These are phyloP conservation scores for Coemansia sp. DNA, from an alignment of 192 early-diverging fungal genomes.

Conservation along the genomic window DNA sequence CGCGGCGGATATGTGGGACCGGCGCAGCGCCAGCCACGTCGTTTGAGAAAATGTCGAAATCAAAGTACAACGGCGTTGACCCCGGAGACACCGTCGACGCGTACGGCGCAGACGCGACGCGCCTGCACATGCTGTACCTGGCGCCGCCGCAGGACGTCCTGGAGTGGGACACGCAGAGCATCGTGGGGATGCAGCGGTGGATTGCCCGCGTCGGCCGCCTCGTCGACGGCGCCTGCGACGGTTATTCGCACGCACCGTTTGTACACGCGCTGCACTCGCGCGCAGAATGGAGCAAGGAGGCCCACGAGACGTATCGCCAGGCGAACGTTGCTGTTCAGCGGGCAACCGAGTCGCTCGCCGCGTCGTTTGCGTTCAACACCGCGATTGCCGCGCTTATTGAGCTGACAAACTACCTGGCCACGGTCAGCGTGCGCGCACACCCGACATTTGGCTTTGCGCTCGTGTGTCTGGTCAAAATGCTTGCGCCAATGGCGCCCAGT, in stretches of 20 bases:
- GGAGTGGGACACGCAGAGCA: constrained; percentile 87
- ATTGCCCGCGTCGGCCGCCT: constrained; percentile 61
- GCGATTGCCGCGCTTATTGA: constrained; percentile 86
- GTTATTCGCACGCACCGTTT: constrained; percentile 54
- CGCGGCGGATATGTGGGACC: constrained; percentile 62
- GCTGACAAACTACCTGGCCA: constrained; percentile 57
- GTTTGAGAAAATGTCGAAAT: constrained; percentile 97
- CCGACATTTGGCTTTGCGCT: constrained; percentile 58
- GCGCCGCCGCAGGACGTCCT: constrained; percentile 87
- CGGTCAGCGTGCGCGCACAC: constrained; percentile 20
- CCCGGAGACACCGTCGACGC: constrained; percentile 57
- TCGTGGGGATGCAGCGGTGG: constrained; percentile 92
- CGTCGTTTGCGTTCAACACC: constrained; percentile 71
- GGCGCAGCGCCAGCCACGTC: constrained; percentile 57
- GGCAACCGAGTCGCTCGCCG: constrained; percentile 44
- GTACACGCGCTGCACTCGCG: constrained; percentile 27
- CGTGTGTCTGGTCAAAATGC: constrained; percentile 63
- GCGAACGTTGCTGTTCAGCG: constrained; percentile 36
- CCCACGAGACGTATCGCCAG: constrained; percentile 33
- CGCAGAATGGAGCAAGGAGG: constrained; percentile 22
- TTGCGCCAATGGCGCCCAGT: constrained; percentile 70
- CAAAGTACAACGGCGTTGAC: constrained; percentile 93
- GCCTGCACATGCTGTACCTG: constrained; percentile 83
- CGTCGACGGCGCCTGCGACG: constrained; percentile 43
- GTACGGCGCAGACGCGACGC: constrained; percentile 80